Evolutionary conservation across 1,284 basidiomycete species (phyloP).

Genomic region (Ceratobasidium sp.): DNA sequence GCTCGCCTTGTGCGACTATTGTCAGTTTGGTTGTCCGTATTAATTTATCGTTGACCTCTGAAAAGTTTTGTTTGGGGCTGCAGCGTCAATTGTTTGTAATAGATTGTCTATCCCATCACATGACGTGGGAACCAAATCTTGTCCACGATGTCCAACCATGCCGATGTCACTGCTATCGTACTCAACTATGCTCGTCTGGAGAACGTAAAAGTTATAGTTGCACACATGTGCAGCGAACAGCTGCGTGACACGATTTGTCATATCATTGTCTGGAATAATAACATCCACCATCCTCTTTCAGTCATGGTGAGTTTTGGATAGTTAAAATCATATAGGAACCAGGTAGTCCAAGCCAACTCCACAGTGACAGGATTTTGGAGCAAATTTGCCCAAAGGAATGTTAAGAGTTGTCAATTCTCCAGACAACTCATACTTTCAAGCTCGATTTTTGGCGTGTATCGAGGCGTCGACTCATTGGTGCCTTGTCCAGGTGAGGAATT

Average conservation of each 20-base stretch:
- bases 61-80: too few species aligned
- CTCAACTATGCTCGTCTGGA: slow-evolving; percentile 28
- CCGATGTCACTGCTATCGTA: slow-evolving; percentile 21
- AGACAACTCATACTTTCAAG: slow-evolving; percentile 23
- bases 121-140: background rate
- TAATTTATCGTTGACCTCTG: too few species aligned
- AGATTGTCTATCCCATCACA: too few species aligned
- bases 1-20: too few species aligned
- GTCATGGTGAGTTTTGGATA: background rate
- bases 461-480: slow-evolving; percentile 20
- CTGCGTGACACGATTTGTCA: slow-evolving; percentile 20
- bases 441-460: slow-evolving; percentile 31
- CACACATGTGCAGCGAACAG: slow-evolving; percentile 15
- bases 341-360: background rate
- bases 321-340: background rate
- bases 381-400: slow-evolving; percentile 1
- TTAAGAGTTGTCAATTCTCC: slow-evolving; percentile 15
- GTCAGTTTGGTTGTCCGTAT: too few species aligned
- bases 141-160: background rate
- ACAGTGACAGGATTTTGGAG: slow-evolving; percentile 4
- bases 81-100: too few species aligned
- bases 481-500: slow-evolving; percentile 14
- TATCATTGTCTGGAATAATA: slow-evolving; percentile 32
- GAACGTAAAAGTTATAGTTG: slow-evolving; percentile 25
- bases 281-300: background rate